Percentiles rank a stretch among this genome's conserved stretches.
Evolutionary conservation across 164 flowering plant genomes (phyloP).

Genomic region (Echeveria elegans): DNA sequence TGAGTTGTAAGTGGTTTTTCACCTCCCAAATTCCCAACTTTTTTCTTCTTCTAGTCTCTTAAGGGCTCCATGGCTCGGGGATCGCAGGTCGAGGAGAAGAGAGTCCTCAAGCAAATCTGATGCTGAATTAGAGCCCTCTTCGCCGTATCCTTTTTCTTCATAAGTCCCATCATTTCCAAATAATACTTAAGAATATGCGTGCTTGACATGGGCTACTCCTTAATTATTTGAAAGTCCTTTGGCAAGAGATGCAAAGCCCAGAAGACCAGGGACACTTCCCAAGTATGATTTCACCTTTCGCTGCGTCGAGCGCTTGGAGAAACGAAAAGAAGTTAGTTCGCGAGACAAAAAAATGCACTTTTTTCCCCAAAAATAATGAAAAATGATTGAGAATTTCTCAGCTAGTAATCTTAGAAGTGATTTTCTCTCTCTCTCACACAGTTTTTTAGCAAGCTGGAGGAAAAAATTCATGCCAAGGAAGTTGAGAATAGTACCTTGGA

Average conservation of each 20-base stretch:
- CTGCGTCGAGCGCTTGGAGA: conserved; percentile 92
- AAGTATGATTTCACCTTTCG: conserved; percentile 44
- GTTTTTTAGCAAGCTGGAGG: conserved; percentile 89
- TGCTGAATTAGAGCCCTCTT: background rate
- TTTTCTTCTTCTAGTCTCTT: no score
- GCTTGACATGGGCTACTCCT: background rate
- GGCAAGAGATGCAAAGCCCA: conserved; percentile 41
- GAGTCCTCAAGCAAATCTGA: background rate
- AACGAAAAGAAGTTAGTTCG: conserved; percentile 73
- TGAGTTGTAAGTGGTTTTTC: background rate
- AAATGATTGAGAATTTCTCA: background rate
- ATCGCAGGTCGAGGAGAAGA: background rate
- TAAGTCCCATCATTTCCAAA: background rate
- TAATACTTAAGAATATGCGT: no score
- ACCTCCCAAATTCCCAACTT: background rate
- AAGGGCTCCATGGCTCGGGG: background rate
- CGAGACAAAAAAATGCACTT: no score
- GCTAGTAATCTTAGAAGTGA: no score
- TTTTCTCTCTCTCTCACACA: conserved; percentile 14
- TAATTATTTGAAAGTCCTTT: conserved; percentile 31
- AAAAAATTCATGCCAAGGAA: conserved; percentile 57
- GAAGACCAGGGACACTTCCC: conserved; percentile 20
- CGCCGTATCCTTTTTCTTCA: background rate
- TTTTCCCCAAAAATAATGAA: background rate
- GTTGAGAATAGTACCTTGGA: conserved; percentile 12